Percentiles rank a stretch among this genome's conserved stretches.
Evolutionary conservation across 805 yeast species (phyloP).

Genomic region (Candida xiaguanensis): DNA sequence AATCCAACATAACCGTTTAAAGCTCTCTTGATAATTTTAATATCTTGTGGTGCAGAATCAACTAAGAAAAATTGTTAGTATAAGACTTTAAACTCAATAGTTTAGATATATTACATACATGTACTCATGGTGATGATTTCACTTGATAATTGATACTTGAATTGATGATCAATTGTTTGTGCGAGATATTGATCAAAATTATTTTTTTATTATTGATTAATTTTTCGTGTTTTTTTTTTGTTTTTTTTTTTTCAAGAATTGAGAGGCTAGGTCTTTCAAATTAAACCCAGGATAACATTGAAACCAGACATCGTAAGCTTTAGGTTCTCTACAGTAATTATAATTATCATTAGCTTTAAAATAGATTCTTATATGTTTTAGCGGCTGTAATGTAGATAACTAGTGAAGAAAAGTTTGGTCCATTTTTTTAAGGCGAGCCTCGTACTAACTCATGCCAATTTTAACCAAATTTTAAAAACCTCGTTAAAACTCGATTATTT

Average conservation of each 20-base stretch:
- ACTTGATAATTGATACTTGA: not conserved
- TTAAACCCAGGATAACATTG: no score
- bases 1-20: constrained; percentile 93
- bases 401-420: no score
- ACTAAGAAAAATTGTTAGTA: constrained; percentile 1
- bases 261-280: no score
- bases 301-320: no score
- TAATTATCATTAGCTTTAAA: no score
- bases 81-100: not conserved
- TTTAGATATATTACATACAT: constrained; percentile 4
- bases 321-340: no score
- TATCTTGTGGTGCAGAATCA: constrained; percentile 21
- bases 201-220: not conserved
- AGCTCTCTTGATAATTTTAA: constrained; percentile 73
- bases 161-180: not conserved
- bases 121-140: constrained; percentile 2
- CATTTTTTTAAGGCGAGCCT: no score
- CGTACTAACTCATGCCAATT: no score
- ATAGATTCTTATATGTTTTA: no score
- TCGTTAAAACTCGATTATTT: no score
- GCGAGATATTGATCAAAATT: not conserved
- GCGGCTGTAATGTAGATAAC: no score
- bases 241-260: not conserved
- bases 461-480: no score
- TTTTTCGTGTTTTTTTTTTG: constrained; percentile 6